Base-by-base conservation (phyloP, 495 filamentous ascomycete species). In the Neurospora discreta region DNA sequence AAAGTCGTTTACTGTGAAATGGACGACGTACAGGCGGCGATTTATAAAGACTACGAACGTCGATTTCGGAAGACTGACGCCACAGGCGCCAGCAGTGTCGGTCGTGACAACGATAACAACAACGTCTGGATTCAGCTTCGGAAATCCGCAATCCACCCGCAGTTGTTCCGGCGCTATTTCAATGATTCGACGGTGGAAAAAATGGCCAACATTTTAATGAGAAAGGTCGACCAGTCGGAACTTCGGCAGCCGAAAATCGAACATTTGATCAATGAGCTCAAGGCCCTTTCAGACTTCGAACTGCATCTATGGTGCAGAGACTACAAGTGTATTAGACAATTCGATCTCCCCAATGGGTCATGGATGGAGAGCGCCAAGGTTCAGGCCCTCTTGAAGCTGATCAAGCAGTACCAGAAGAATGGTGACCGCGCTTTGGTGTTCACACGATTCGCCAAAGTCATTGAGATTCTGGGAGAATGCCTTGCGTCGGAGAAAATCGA, bases 301-400 rank as follows among this genome's bases (percentile, higher is more conserved):
- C 87, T 97, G 43, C 91, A 97, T 74, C 82, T 86, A 8, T 91
- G 94, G 83, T 97, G 95, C 74, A 74, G 86, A 8, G 86, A 89
- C 15, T 88, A 94, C 73, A 86, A 89, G 5, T 91, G 89, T 20
- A 88, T 99, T 67, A 83, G 85, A 1, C 86, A 88, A 41, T 94
- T 90, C 76, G 87, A 88, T 68, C 83, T 98, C 43, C 87, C 90
- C 41, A 86, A 91, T 68, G 79, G 89, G 20, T 90, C 93, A 68
- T 98, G 94, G 93, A 92, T 97, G 88, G 89, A 96, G 72, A 91
- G 90, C n/a, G 95, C 94, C 23, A 99, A 99, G 78, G 89, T 98
- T 40, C 85, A 89, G 70, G 89, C 91, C 44, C 85, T 99, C 20
- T 85, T 89, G 46, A 86, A 90, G 72, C 86, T 99, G 36, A 84